These are phyloP conservation scores for Amauroascus niger DNA, from an alignment of 2,329 filamentous ascomycete genomes.

Conservation along the genomic window DNA sequence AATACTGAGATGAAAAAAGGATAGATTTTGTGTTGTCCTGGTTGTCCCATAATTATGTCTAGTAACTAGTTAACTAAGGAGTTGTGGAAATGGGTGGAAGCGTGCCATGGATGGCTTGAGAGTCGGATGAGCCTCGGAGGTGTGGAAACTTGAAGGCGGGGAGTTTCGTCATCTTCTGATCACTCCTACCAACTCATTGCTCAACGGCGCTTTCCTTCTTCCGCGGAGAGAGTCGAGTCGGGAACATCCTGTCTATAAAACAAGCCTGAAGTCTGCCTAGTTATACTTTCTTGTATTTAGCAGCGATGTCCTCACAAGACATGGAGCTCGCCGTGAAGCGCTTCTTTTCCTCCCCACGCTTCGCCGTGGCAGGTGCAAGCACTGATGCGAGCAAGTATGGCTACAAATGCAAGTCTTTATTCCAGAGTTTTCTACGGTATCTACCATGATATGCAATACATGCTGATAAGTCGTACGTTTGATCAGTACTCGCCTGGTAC, in stretches of 20 bases:
- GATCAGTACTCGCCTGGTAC: slow-evolving; percentile 81
- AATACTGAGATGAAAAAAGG: no score
- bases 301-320: slow-evolving; percentile 6
- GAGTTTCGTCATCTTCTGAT: background rate
- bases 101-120: background rate
- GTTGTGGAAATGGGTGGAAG: background rate
- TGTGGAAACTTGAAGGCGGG: background rate
- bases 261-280: background rate
- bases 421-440: no score
- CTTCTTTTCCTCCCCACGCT: slow-evolving; percentile 71
- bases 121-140: slow-evolving; percentile 6
- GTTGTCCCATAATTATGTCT: no score
- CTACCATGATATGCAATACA: background rate
- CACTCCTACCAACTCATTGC: background rate
- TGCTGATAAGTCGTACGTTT: background rate
- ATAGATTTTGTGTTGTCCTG: no score
- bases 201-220: background rate
- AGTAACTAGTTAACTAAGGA: no score
- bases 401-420: slow-evolving; percentile 60
- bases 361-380: slow-evolving; percentile 84
- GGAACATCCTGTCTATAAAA: background rate
- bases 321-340: slow-evolving; percentile 62
- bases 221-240: background rate
- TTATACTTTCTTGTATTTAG: background rate
- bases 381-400: slow-evolving; percentile 79